Evolutionary conservation across 139 green algal species (phyloP).

Genomic region (Coccomyxa sp.): DNA sequence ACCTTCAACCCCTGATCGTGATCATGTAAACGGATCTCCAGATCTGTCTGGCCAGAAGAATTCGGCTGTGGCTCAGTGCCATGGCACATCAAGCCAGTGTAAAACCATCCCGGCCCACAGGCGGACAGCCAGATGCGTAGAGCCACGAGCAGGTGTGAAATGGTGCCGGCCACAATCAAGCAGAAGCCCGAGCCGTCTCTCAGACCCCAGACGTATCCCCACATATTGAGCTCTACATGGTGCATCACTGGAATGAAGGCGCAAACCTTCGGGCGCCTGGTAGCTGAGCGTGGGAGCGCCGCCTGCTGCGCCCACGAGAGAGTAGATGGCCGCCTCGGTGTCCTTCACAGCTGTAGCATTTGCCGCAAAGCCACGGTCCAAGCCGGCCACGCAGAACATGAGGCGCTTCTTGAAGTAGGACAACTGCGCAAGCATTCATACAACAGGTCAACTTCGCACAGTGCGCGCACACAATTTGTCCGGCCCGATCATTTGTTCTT

Average conservation of each 20-base stretch:
- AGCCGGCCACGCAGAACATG: slow-evolving; percentile 14
- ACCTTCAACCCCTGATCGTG: no score
- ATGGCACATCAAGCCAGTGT: no score
- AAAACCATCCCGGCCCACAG: no score
- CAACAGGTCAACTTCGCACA: no score
- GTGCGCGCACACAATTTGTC: no score
- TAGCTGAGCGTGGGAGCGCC: slow-evolving; percentile 10
- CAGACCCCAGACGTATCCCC: neutral
- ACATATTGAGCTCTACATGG: neutral
- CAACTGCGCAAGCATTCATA: neutral
- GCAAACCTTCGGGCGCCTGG: neutral
- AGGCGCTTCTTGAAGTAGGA: slow-evolving; percentile 22
- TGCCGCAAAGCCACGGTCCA: slow-evolving; percentile 31
- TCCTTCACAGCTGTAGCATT: slow-evolving; percentile 3
- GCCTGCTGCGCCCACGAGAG: slow-evolving; percentile 2
- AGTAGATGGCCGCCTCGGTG: slow-evolving; percentile 13
- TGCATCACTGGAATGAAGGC: neutral
- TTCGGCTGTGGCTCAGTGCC: no score
- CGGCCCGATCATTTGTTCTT: no score
- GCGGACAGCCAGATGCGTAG: no score
- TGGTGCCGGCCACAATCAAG: neutral
- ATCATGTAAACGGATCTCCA: no score
- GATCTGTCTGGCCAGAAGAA: no score
- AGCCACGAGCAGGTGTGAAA: neutral
- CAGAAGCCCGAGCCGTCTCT: neutral